These are phyloP conservation scores for Tolypocladium endophyticum DNA, from an alignment of 2,329 filamentous ascomycete genomes.

Conservation along the genomic window DNA sequence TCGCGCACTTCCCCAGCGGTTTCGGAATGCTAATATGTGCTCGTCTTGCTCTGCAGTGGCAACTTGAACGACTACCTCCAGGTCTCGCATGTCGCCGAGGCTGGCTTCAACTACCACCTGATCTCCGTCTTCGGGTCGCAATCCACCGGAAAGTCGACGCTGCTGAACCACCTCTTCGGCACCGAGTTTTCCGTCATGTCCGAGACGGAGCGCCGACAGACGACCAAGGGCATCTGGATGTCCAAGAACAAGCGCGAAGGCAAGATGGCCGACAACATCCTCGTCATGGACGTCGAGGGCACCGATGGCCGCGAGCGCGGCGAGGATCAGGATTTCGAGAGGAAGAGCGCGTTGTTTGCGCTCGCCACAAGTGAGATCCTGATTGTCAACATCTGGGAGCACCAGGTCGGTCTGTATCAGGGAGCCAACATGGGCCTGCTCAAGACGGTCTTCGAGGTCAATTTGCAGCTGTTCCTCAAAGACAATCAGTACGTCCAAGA, in stretches of 20 bases:
- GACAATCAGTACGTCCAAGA: conserved; percentile 64
- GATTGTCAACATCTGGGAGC: conserved; percentile 99
- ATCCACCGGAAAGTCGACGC: conserved; percentile 94
- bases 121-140: conserved; percentile 98
- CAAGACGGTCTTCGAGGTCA: conserved; percentile 99
- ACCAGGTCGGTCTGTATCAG: conserved; percentile 95
- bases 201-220: conserved; percentile 86
- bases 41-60: conserved; percentile 36
- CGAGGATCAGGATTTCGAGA: conserved; percentile 97
- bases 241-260: conserved; percentile 78
- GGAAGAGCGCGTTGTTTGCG: conserved; percentile 95
- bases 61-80: conserved; percentile 75
- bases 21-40: conserved; percentile 6
- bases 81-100: conserved; percentile 67
- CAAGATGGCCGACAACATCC: conserved; percentile 89
- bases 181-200: conserved; percentile 98
- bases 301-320: conserved; percentile 93
- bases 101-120: conserved; percentile 98
- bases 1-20: not conserved
- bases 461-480: conserved; percentile 92
- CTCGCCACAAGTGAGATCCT: conserved; percentile 95
- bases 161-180: conserved; percentile 91
- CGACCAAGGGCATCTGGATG: conserved; percentile 99
- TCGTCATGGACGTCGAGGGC: conserved; percentile 98
- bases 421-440: conserved; percentile 97